Evolutionary conservation across 2,329 filamentous ascomycete genomes (phyloP).

Genomic region (Lojkania enalia): DNA sequence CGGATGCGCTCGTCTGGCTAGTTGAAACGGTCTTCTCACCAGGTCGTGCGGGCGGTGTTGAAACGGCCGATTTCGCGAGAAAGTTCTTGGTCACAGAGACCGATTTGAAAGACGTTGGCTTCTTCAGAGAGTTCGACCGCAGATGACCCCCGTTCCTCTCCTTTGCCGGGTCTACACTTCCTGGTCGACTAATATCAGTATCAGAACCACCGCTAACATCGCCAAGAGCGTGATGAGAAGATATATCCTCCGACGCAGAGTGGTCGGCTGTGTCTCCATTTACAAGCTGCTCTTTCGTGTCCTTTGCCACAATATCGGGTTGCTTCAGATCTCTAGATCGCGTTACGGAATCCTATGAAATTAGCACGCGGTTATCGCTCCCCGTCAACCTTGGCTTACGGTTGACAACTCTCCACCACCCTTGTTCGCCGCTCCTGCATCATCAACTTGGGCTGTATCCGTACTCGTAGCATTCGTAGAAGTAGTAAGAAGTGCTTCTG

Average conservation of each 20-base stretch:
- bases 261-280: slow-evolving; percentile 43
- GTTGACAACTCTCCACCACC: slow-evolving; percentile 16
- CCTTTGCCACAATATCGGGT: slow-evolving; percentile 13
- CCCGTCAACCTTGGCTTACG: slow-evolving; percentile 26
- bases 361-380: slow-evolving; percentile 15
- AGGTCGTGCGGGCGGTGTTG: slow-evolving; percentile 54
- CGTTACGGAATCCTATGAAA: slow-evolving; percentile 14
- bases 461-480: slow-evolving; percentile 28
- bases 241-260: slow-evolving; percentile 32
- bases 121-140: slow-evolving; percentile 67
- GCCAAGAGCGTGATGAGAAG: slow-evolving; percentile 53
- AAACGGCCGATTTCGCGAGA: slow-evolving; percentile 69
- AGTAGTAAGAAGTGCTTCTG: slow-evolving; percentile 44
- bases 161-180: slow-evolving; percentile 55
- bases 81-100: slow-evolving; percentile 86
- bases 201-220: slow-evolving; percentile 77
- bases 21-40: slow-evolving; percentile 58
- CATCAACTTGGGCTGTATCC: slow-evolving; percentile 21
- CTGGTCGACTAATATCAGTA: slow-evolving; percentile 69
- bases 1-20: slow-evolving; percentile 50
- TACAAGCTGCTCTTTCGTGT: slow-evolving; percentile 30
- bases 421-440: slow-evolving; percentile 22
- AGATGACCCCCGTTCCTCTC: slow-evolving; percentile 63
- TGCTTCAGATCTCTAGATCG: slow-evolving; percentile 17
- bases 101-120: slow-evolving; percentile 78